Conservation (phyloP, 257 asterid species). For the Fraxinus quadrangulata region DNA sequence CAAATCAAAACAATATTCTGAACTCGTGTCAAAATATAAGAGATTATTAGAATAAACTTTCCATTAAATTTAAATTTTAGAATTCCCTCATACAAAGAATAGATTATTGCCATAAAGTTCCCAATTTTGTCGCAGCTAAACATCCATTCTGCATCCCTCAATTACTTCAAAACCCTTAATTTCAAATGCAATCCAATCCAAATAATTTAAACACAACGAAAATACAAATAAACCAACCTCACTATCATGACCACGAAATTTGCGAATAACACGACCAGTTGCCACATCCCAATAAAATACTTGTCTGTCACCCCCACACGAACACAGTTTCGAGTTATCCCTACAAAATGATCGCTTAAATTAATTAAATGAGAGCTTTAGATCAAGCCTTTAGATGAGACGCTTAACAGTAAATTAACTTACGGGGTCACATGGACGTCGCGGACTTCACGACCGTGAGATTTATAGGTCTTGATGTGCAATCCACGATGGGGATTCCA, state of each 20-base stretch:
- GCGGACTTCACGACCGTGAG: constrained; percentile 96
- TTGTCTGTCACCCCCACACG: constrained; percentile 97
- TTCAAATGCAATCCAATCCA: background rate
- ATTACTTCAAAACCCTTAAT: background rate
- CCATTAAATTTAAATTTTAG: background rate
- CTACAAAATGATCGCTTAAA: constrained; percentile 27
- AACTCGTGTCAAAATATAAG: background rate
- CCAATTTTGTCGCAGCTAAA: background rate
- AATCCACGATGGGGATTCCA: constrained; percentile 98
- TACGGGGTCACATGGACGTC: constrained; percentile 86
- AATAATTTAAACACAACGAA: background rate
- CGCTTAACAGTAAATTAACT: background rate
- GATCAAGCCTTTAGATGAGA: background rate
- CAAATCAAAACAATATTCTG: background rate
- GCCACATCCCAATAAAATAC: constrained; percentile 98
- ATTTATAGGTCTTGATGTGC: constrained; percentile 87
- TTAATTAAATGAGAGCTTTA: background rate
- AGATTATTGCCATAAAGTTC: background rate
- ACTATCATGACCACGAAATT: constrained; percentile 97
- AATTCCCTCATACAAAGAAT: background rate
- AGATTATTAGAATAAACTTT: background rate
- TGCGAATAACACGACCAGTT: constrained; percentile 83
- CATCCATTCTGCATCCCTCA: background rate
- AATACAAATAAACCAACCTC: constrained; percentile 51
- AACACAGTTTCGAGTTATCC: constrained; percentile 82